These are phyloP conservation scores for Alternaria arbusti DNA, from an alignment of 2,329 filamentous ascomycete genomes.

Conservation along the genomic window DNA sequence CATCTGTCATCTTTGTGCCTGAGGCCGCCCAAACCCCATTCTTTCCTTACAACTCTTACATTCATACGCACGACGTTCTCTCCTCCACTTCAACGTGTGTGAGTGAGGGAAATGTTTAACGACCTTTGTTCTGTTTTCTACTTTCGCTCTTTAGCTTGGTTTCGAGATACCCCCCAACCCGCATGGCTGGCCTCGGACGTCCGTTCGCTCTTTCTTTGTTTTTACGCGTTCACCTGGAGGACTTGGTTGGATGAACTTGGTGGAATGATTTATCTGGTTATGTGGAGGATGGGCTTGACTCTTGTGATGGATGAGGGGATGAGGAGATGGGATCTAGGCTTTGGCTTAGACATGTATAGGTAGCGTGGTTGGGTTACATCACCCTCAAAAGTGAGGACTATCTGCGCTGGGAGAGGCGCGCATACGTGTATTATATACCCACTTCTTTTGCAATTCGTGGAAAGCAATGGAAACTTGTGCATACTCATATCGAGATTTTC, in stretches of 20 bases:
- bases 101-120: not conserved
- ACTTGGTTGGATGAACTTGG: not conserved
- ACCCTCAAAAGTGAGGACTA: not conserved
- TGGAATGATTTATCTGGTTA: not conserved
- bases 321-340: not conserved
- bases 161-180: slow-evolving; percentile 43
- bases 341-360: not conserved
- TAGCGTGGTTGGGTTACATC: not conserved
- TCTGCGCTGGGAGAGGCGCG: not conserved
- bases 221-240: slow-evolving; percentile 5
- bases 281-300: not conserved
- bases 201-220: slow-evolving; percentile 33
- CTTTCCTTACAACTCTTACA: not conserved
- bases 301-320: not conserved
- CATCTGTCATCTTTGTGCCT: not conserved
- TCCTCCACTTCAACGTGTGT: not conserved
- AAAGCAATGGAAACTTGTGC: not conserved
- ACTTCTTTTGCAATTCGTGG: not conserved
- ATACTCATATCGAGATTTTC: not conserved
- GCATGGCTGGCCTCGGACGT: slow-evolving; percentile 44
- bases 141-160: slow-evolving; percentile 21
- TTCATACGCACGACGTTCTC: slow-evolving; percentile 2
- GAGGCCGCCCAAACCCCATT: slow-evolving; percentile 1
- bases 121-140: slow-evolving; percentile 6
- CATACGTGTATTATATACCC: not conserved